Base-by-base conservation (phyloP, 257 asterid genomes). In the Plantago ovata region DNA sequence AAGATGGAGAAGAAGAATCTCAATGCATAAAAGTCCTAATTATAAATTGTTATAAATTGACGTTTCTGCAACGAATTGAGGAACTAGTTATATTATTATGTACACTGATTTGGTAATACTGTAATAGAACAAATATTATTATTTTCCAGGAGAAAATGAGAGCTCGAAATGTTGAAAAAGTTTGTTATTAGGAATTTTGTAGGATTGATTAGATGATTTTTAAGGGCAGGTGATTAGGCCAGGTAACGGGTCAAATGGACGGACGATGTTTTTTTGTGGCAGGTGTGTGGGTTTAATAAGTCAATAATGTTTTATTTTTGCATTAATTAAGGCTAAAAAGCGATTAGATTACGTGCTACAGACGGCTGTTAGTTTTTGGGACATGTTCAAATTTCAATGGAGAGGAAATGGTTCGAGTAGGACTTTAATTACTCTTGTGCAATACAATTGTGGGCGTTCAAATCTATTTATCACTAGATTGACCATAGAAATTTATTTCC, bases 261-360 rank as follows among this genome's bases (percentile, higher is more conserved):
- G 22, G 56, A 69, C 40, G 53, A 49, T 41, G 22, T 64, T 63
- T 64, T 56, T 28, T 47, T n/a, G n/a, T n/a, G n/a, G n/a, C n/a
- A n/a, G n/a, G 46, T 11, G n/a, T 39, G 43, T 54, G 50, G 49
- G 53, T 65, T 68, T 78, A 72, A 72, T 64, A 67, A 74, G 77
- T 79, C 79, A 75, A 75, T 59, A 49, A 49, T 20, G 55, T n/a
- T 49, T 49, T 48, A 28, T 9, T n/a, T n/a, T n/a, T 2, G 54
- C 51, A 45, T 45, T 12, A 44, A 6, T 15, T 44, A 8, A 45
- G 16, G 50, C n/a, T 28, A 28, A 8, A 28, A 8, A 28, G 7
- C 7, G 50, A 42, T 18, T 19, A 48, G 8, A n/a, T 13, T 21
- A 49, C 36, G 55, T 49, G 36, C 7, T 49, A 49, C 36, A 21